These are phyloP conservation scores for Cercophora samala DNA, from an alignment of 495 filamentous ascomycete species.

Conservation along the genomic window DNA sequence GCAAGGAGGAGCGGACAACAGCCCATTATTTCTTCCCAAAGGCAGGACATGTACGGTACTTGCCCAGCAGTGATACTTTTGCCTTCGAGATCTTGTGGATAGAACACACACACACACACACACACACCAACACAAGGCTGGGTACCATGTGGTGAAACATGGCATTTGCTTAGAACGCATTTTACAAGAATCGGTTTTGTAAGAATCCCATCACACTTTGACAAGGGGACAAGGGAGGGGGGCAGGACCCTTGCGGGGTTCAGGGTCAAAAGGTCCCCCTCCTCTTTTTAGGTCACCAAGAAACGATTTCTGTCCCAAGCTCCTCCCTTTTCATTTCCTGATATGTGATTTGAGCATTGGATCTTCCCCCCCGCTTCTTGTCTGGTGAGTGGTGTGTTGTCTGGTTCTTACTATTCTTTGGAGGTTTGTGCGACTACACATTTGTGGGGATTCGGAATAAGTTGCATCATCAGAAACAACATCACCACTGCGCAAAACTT, in stretches of 20 bases:
- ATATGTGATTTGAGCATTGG: too few relatives aligned
- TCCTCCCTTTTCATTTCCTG: background rate
- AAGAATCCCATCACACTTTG: constrained; percentile 24
- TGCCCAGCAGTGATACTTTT: background rate
- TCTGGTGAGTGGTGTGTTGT: background rate
- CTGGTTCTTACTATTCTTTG: too few relatives aligned
- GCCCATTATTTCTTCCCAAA: background rate
- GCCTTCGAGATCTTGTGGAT: background rate
- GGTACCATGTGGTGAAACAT: constrained; percentile 24
- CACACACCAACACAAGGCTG: background rate
- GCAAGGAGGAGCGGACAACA: background rate
- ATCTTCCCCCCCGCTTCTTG: too few relatives aligned
- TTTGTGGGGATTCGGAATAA: background rate
- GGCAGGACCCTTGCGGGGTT: background rate
- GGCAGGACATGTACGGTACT: background rate
- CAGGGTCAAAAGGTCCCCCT: background rate
- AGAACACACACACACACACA: background rate
- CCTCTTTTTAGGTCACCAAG: background rate
- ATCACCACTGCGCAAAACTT: too few relatives aligned
- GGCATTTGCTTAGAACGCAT: constrained; percentile 25
- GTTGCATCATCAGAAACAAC: too few relatives aligned
- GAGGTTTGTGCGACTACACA: too few relatives aligned
- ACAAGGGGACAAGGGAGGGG: background rate
- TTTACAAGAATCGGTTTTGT: background rate
- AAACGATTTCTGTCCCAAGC: background rate